These are phyloP conservation scores for Gnomoniopsis sp. DNA, from an alignment of 2,329 filamentous ascomycete genomes.

Conservation along the genomic window DNA sequence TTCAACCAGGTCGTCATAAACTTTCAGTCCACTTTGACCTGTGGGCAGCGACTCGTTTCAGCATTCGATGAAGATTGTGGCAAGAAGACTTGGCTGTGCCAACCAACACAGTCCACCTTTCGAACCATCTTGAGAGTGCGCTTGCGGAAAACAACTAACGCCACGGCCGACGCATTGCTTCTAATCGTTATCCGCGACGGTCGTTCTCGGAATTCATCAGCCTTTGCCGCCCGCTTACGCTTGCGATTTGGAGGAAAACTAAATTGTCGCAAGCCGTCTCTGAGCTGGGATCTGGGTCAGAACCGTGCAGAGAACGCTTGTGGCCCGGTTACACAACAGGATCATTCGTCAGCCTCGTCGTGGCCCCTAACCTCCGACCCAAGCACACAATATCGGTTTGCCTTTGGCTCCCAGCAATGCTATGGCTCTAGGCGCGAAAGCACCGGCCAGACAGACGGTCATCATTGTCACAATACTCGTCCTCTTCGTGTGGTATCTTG, in stretches of 20 bases:
- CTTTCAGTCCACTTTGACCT: not conserved
- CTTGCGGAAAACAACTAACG: not conserved
- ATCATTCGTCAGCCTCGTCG: not conserved
- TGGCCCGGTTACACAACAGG: not conserved
- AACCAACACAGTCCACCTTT: not conserved
- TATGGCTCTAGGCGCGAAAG: constrained; percentile 16
- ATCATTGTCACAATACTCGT: constrained; percentile 13
- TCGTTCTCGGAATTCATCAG: not conserved
- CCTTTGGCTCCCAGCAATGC: constrained; percentile 2
- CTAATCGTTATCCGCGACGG: not conserved
- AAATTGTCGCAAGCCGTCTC: no score
- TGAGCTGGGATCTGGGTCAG: no score
- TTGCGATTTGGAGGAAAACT: no score
- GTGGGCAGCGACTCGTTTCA: not conserved
- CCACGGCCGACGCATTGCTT: not conserved
- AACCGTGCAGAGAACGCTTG: not conserved
- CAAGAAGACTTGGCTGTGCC: not conserved
- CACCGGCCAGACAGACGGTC: constrained; percentile 17
- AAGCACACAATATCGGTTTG: not conserved
- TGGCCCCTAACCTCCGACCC: not conserved
- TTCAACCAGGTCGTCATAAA: not conserved
- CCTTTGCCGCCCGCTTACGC: no score
- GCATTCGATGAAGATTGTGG: not conserved
- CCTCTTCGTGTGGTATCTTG: constrained; percentile 12
- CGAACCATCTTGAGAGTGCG: not conserved